Percentiles rank a stretch among this genome's conserved stretches.
Conservation (phyloP, 306 rosid species). For the Dicorynia guianensis region DNA sequence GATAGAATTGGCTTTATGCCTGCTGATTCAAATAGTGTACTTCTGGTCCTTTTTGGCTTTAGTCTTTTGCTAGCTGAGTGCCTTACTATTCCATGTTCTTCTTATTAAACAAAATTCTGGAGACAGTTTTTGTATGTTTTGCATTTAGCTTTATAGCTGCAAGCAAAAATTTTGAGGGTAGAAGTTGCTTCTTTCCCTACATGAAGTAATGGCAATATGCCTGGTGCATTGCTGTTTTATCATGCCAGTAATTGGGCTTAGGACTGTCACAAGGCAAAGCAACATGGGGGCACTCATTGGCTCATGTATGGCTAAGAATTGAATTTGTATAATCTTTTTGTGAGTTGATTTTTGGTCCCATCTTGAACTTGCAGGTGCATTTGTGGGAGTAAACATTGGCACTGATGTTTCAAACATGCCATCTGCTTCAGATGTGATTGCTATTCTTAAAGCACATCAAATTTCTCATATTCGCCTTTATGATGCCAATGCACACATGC, state of each 20-base stretch:
- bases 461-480: constrained; percentile 81
- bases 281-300: background rate
- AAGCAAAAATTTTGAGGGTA: constrained; percentile 11
- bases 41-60: background rate
- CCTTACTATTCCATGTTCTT: constrained; percentile 2
- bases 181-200: background rate
- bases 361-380: constrained; percentile 75
- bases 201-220: constrained; percentile 6
- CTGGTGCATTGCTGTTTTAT: constrained; percentile 16
- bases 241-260: background rate
- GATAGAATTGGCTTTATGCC: constrained; percentile 5
- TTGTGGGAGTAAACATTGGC: constrained; percentile 86
- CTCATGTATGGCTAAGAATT: constrained; percentile 23
- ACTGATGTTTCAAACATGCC: constrained; percentile 78
- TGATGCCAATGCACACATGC: constrained; percentile 73
- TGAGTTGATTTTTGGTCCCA: constrained; percentile 38
- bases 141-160: constrained; percentile 17
- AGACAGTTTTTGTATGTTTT: background rate
- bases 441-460: constrained; percentile 77
- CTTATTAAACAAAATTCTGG: background rate
- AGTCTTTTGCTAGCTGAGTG: background rate
- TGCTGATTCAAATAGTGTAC: background rate
- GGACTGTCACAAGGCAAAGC: constrained; percentile 21
- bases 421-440: constrained; percentile 63
- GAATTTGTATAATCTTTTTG: constrained; percentile 17